phyloP scores from a whole-genome alignment of 345 rosid species.

The Eucalyptus decipiens region DNA sequence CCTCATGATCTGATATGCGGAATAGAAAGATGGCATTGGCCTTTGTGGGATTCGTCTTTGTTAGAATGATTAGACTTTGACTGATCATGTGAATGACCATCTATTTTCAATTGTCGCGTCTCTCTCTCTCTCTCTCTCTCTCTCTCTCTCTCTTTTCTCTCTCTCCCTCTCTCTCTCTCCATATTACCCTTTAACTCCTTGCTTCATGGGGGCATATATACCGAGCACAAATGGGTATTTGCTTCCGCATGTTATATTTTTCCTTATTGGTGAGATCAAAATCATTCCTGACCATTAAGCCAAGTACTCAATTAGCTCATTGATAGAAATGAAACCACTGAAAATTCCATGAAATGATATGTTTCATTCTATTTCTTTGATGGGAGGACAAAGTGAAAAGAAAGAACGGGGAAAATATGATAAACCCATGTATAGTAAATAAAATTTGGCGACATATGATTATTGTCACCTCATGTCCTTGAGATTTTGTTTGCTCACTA shows the following conservation, averaged over 20 bases:
- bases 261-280: neutral
- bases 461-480: neutral
- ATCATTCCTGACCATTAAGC: neutral
- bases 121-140: neutral
- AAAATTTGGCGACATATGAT: neutral
- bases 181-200: neutral
- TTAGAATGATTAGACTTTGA: neutral
- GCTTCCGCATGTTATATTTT: neutral
- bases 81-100: neutral
- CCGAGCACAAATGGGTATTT: neutral
- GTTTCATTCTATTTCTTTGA: neutral
- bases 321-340: neutral
- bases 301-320: neutral
- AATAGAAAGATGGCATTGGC: neutral
- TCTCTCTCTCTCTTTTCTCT: neutral
- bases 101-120: neutral
- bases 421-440: neutral
- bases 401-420: neutral
- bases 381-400: neutral
- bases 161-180: neutral
- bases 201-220: neutral
- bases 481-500: neutral
- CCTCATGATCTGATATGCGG: neutral
- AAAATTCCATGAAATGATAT: neutral
- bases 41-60: neutral